Evolutionary conservation across 2,329 filamentous ascomycete genomes (phyloP), one percentile per base, ranked within the genome.

Genomic region (Paecilomyces niveus): DNA sequence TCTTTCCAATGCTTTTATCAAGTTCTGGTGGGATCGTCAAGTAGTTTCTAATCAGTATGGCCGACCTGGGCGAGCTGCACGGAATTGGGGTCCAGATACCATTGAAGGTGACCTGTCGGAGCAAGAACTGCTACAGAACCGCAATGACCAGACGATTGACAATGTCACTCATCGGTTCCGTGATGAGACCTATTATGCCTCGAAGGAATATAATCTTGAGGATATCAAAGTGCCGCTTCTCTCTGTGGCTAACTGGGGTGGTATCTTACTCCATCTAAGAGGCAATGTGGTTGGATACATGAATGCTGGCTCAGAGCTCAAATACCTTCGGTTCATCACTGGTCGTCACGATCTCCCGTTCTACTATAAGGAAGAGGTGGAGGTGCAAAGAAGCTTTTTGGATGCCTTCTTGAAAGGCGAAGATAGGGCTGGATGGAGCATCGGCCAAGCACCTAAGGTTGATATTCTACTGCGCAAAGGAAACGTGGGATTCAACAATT

Each of bases 301-400:
- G n/a, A n/a, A 85, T 54, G 86, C 87, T 0, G 85, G 85, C 0
- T 89, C 86, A 0, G 77, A 84, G 59, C 76, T 85, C 61, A 90
- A 90, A 69, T 90, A 87, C 63, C 77, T 90, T 0, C 81, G 87
- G 6, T 84, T 89, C 68, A 87, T 89, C 66, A 85, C 83, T 0
- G 87, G 88, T 1, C 80, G 88, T 0, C 87, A 90, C 61, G 87
- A 90, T 64, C 76, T 90, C 1, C 87, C 87, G 0, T 89, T 90
- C 68, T 90, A 89, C 72, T 89, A 89, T 67, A 70, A 81, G 1
- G 84, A 89, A 54, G 85, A 89, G 61, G 86, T 88, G 0, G 84
- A 87, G 60, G 64, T 90, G 0, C 88, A 90, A 66, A 79, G 77
- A 53, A 84, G 82, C 62, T 90, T 90, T 68, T 74, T 90, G 0